Evolutionary conservation across 805 yeast species (phyloP).

Genomic region (Wickerhamiella azymoides): DNA sequence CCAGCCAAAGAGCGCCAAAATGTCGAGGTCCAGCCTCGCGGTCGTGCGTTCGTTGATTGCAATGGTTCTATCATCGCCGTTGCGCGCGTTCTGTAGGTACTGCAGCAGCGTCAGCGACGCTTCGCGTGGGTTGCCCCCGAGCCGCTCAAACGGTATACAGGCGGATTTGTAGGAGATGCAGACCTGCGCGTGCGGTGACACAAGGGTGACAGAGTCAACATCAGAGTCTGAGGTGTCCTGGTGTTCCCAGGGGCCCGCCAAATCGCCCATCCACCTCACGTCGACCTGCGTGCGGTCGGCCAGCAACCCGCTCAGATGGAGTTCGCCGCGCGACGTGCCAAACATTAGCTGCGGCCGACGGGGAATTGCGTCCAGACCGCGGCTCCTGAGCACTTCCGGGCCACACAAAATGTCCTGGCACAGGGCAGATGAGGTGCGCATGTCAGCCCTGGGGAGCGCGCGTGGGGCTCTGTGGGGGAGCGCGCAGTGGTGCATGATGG

Average conservation of each 20-base stretch:
- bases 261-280: not conserved
- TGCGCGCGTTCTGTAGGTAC: not conserved
- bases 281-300: not conserved
- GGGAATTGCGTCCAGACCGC: not conserved
- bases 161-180: not conserved
- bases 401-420: constrained; percentile 2
- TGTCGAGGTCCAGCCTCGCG: not conserved
- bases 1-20: constrained; percentile 4
- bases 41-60: not conserved
- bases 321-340: not conserved
- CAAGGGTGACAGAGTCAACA: not conserved
- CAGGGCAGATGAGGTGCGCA: constrained; percentile 7
- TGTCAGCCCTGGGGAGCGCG: not conserved
- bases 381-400: not conserved
- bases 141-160: not conserved
- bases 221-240: not conserved
- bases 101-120: not conserved
- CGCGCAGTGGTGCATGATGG: too few relatives aligned
- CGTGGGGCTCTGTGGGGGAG: not conserved
- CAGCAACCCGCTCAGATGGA: not conserved
- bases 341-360: not conserved
- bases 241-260: not conserved
- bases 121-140: not conserved
- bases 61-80: not conserved
- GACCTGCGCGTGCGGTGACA: not conserved